Conservation (phyloP, 495 filamentous ascomycete species). For the Neurospora sp. region DNA sequence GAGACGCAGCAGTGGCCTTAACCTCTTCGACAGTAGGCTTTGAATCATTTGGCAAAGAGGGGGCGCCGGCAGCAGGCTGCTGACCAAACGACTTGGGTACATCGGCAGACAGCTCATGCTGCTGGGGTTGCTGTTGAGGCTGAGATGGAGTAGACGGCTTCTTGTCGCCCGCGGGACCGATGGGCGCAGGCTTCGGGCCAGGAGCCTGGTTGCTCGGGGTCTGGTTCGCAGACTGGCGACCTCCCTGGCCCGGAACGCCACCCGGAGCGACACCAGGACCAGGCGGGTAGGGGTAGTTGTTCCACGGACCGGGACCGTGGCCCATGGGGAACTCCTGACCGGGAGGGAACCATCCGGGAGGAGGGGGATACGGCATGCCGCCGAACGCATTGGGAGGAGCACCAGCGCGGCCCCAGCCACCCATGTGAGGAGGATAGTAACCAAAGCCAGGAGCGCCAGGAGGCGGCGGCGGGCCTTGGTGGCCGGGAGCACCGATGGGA, state of each 20-base stretch:
- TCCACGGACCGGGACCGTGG: conserved; percentile 48
- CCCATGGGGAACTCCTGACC: conserved; percentile 70
- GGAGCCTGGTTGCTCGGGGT: conserved; percentile 28
- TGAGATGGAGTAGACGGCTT: conserved; percentile 22
- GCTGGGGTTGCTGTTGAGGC: conserved; percentile 5
- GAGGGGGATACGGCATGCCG: conserved; percentile 43
- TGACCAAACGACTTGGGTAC: conserved; percentile 28
- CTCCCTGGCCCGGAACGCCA: conserved; percentile 13
- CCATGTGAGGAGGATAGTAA: conserved; percentile 40
- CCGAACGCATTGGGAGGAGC: conserved; percentile 32
- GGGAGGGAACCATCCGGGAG: conserved; percentile 71
- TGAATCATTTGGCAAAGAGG: conserved; percentile 54
- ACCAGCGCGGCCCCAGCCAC: conserved; percentile 38
- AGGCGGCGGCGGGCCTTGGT: conserved; percentile 17
- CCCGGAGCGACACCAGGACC: conserved; percentile 36
- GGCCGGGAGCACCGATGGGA: conserved; percentile 13
- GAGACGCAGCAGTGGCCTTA: conserved; percentile 37
- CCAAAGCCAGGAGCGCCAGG: conserved; percentile 18
- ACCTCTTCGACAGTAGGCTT: conserved; percentile 52
- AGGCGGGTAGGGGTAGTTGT: conserved; percentile 35
- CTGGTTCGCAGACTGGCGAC: conserved; percentile 23
- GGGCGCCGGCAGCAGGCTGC: conserved; percentile 33
- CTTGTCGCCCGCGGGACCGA: conserved; percentile 44
- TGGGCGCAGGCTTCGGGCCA: conserved; percentile 40
- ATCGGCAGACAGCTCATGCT: conserved; percentile 25